Evolutionary conservation across 108 stramenopile species (phyloP).

Genomic region (Asterionellopsis glacialis): DNA sequence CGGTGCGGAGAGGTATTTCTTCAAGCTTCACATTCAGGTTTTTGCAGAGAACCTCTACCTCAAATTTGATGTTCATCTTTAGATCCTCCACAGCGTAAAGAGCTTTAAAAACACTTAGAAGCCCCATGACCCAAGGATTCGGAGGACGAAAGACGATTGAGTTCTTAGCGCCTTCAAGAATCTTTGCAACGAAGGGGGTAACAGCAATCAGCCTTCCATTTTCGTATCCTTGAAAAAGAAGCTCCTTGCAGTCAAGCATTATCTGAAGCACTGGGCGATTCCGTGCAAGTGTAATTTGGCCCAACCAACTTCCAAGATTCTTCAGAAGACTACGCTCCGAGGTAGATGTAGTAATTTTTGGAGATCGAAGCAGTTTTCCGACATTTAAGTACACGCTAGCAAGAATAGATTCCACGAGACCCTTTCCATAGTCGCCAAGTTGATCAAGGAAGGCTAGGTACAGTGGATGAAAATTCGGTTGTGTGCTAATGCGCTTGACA

Average conservation of each 20-base stretch:
- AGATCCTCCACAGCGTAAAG: conserved; percentile 94
- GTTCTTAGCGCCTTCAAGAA: conserved; percentile 94
- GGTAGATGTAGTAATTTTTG: conserved; percentile 94
- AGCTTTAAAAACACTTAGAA: conserved; percentile 90
- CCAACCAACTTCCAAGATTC: conserved; percentile 98
- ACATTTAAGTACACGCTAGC: conserved; percentile 91
- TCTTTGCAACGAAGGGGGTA: conserved; percentile 97
- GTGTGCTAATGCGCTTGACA: conserved; percentile 95
- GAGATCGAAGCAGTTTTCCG: conserved; percentile 86
- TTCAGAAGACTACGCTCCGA: conserved; percentile 95
- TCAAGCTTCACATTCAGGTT: conserved; percentile 89
- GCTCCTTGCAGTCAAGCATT: conserved; percentile 96
- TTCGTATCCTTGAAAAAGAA: conserved; percentile 97
- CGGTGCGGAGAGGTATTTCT: conserved; percentile 79
- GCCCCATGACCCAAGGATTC: conserved; percentile 99
- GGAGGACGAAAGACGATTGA: conserved; percentile 94
- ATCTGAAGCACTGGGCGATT: conserved; percentile 96
- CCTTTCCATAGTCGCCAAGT: conserved; percentile 90
- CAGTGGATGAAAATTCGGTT: conserved; percentile 95
- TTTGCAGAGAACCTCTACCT: conserved; percentile 98
- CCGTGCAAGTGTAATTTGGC: conserved; percentile 94
- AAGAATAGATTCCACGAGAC: conserved; percentile 87
- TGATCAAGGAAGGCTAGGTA: conserved; percentile 92
- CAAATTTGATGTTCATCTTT: conserved; percentile 99
- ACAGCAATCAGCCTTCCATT: conserved; percentile 97